A percentile compares a stretch with the other conserved stretches of the same genome.
Conservation (phyloP, 2,329 filamentous ascomycete species). For the Macrophomina tecta region DNA sequence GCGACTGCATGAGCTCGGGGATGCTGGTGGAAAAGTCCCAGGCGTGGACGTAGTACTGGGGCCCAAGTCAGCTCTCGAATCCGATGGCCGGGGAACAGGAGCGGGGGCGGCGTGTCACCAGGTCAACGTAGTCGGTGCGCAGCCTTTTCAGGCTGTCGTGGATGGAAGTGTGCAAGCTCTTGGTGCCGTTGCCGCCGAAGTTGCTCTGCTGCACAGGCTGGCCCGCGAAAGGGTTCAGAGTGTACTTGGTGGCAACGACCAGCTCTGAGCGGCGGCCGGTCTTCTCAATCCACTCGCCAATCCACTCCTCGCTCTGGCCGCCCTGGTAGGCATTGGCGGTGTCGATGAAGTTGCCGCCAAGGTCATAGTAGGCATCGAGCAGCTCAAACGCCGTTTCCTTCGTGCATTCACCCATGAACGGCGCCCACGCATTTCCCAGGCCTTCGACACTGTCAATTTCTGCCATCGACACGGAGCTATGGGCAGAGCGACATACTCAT, state of each 20-base stretch:
- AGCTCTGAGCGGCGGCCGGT: constrained; percentile 47
- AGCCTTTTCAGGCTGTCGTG: constrained; percentile 57
- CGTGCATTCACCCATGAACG: constrained; percentile 26
- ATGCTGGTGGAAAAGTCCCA: constrained; percentile 52
- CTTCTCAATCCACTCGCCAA: constrained; percentile 52
- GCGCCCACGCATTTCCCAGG: neutral
- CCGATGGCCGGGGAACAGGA: no score
- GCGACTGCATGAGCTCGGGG: constrained; percentile 51
- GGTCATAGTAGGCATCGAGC: constrained; percentile 68
- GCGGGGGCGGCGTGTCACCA: constrained; percentile 20
- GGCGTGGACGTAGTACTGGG: constrained; percentile 43
- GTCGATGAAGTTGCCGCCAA: constrained; percentile 74
- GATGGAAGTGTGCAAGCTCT: constrained; percentile 46
- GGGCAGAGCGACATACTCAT: no score
- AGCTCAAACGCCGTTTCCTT: constrained; percentile 67
- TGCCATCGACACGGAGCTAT: no score
- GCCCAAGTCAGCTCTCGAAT: no score
- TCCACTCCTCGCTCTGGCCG: constrained; percentile 52
- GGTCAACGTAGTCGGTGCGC: constrained; percentile 72
- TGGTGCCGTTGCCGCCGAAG: constrained; percentile 49
- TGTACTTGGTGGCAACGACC: constrained; percentile 51
- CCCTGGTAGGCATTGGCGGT: constrained; percentile 34
- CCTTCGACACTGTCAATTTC: no score
- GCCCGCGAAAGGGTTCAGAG: constrained; percentile 36
- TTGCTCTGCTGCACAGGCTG: constrained; percentile 39